A percentile compares a stretch with the other conserved stretches of the same genome.
phyloP scores from a whole-genome alignment of 306 rosid genomes.

The Potentilla sterilis region DNA sequence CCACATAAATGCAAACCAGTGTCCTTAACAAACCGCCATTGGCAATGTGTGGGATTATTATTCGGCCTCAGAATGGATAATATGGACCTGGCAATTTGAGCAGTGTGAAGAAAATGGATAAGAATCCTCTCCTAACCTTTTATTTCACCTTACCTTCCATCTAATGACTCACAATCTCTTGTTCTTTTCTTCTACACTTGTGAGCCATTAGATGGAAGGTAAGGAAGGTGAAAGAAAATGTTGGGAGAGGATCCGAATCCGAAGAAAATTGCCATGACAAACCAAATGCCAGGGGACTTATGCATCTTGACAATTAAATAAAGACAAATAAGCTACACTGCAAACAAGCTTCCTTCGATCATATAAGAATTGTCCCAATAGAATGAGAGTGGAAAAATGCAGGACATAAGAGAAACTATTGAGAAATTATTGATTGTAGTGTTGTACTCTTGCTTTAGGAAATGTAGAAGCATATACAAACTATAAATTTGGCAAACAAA shows the following conservation, averaged over 20 bases:
- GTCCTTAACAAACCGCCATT: conserved; percentile 46
- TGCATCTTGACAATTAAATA: conserved; percentile 60
- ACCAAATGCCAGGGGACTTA: conserved; percentile 94
- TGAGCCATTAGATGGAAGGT: no score
- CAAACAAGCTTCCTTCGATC: neutral
- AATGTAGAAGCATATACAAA: conserved; percentile 10
- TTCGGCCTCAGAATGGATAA: conserved; percentile 85
- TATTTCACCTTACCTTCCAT: no score
- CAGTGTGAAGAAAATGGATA: no score
- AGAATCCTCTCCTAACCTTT: no score
- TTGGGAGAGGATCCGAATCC: no score
- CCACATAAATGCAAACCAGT: conserved; percentile 35
- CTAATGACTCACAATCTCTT: no score
- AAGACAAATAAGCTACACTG: conserved; percentile 20
- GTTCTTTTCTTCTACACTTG: no score
- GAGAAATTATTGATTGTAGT: neutral
- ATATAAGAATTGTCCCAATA: neutral
- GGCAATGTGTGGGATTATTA: conserved; percentile 74
- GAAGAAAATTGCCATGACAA: conserved; percentile 66
- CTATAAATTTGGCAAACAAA: neutral
- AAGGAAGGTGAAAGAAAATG: no score
- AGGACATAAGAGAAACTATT: neutral
- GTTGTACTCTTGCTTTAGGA: conserved; percentile 6
- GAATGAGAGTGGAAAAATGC: conserved; percentile 21
- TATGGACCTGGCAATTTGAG: conserved; percentile 82